A percentile compares a stretch with the other conserved stretches of the same genome.
Evolutionary conservation across 345 rosid species (phyloP).

Genomic region (Syzygium jambos): DNA sequence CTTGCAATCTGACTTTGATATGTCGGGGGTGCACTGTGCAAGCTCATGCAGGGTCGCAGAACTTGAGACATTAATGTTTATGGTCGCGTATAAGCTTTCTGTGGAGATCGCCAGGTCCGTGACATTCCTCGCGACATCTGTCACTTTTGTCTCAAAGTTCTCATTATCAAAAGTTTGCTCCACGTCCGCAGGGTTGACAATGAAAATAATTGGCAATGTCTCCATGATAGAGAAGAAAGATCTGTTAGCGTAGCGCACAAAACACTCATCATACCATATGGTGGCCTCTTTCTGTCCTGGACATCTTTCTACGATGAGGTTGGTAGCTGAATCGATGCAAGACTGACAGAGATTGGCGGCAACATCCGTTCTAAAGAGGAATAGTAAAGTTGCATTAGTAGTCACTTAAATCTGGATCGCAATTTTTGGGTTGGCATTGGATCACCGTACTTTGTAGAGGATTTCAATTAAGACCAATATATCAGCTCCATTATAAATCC

Average conservation of each 20-base stretch:
- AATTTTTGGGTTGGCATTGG: too few relatives aligned
- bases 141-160: background rate
- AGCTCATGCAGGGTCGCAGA: background rate
- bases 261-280: conserved; percentile 30
- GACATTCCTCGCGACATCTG: background rate
- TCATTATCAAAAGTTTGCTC: background rate
- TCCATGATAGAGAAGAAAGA: background rate
- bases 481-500: too few relatives aligned
- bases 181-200: background rate
- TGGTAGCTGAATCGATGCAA: background rate
- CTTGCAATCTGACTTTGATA: background rate
- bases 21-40: conserved; percentile 8
- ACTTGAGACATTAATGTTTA: background rate
- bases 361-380: background rate
- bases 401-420: background rate
- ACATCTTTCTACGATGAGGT: conserved; percentile 1
- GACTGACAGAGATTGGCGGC: fast-evolving
- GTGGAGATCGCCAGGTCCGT: background rate
- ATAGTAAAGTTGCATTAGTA: background rate
- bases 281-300: conserved; percentile 11
- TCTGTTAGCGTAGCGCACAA: conserved; percentile 17
- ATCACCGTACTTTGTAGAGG: too few relatives aligned
- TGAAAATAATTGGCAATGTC: fast-evolving
- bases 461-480: too few relatives aligned
- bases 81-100: background rate